Percentiles rank a stretch among this genome's conserved stretches.
Evolutionary conservation across 768 basidiomycete species (phyloP).

Genomic region (Lepiota venenata): DNA sequence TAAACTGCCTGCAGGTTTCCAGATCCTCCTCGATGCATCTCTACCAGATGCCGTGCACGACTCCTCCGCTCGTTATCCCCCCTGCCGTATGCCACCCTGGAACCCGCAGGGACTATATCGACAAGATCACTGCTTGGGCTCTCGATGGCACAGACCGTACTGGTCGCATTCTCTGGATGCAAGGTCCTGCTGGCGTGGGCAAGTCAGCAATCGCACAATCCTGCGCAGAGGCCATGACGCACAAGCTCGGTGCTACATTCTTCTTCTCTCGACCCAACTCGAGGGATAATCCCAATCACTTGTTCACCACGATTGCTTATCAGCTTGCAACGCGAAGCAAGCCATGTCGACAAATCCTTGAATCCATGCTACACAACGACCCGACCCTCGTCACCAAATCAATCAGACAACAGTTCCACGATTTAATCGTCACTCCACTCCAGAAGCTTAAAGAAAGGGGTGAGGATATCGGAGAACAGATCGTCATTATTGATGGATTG

Average conservation of each 20-base stretch:
- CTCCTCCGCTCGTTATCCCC: background rate
- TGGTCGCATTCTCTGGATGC: background rate
- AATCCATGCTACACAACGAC: background rate
- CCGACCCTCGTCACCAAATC: conserved; percentile 1
- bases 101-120: background rate
- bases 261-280: conserved; percentile 8
- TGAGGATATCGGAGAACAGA: background rate
- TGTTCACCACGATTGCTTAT: background rate
- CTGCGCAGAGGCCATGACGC: background rate
- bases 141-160: background rate
- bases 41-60: background rate
- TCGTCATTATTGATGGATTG: background rate
- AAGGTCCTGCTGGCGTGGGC: background rate
- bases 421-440: background rate
- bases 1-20: too few relatives aligned
- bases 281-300: background rate
- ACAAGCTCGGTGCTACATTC: conserved; percentile 2
- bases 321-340: background rate
- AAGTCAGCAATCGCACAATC: background rate
- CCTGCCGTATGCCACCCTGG: background rate
- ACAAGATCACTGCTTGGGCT: background rate
- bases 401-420: background rate
- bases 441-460: background rate
- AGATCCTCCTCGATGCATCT: too few relatives aligned
- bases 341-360: background rate